A percentile compares a stretch with the other conserved stretches of the same genome.
These are phyloP conservation scores for Fomitopsis betulina DNA, from an alignment of 1,284 basidiomycete genomes.

Conservation along the genomic window DNA sequence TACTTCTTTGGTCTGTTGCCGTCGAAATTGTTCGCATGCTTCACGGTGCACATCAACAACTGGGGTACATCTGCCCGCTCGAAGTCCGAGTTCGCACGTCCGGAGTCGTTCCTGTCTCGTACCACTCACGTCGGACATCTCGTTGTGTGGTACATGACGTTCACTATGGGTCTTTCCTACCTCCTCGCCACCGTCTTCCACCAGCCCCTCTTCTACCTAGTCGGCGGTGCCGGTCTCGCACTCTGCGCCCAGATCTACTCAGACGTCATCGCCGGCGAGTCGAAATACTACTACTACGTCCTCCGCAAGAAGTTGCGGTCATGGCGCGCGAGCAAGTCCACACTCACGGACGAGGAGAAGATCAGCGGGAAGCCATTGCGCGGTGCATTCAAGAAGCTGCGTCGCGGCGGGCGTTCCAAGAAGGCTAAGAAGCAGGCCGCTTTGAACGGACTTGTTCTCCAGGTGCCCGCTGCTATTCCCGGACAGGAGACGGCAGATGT, in stretches of 20 bases:
- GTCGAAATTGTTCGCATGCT: constrained; percentile 17
- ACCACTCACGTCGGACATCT: constrained; percentile 20
- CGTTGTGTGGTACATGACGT: constrained; percentile 16
- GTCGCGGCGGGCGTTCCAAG: constrained; percentile 1
- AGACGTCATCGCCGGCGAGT: constrained; percentile 16
- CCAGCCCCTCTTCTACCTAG: constrained; percentile 10
- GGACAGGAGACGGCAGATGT: neutral
- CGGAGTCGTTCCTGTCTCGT: constrained; percentile 17
- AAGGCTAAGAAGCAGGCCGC: neutral
- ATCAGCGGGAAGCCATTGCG: neutral
- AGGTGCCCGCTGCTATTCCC: neutral
- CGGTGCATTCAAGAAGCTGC: constrained; percentile 1
- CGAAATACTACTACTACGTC: constrained; percentile 13
- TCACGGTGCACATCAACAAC: constrained; percentile 16
- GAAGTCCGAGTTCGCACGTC: constrained; percentile 15
- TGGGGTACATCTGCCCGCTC: constrained; percentile 22
- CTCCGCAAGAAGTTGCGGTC: constrained; percentile 7
- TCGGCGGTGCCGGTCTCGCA: constrained; percentile 5
- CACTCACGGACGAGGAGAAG: constrained; percentile 11
- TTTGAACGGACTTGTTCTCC: neutral
- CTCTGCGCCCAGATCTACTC: constrained; percentile 10
- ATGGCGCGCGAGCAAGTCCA: constrained; percentile 5
- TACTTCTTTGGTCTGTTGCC: constrained; percentile 21
- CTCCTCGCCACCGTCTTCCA: constrained; percentile 14
- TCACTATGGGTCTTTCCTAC: constrained; percentile 15